Evolutionary conservation across 352 stramenopile genomes (phyloP), one percentile per base, ranked within the genome.

Genomic region (Globisporangium middletonii): DNA sequence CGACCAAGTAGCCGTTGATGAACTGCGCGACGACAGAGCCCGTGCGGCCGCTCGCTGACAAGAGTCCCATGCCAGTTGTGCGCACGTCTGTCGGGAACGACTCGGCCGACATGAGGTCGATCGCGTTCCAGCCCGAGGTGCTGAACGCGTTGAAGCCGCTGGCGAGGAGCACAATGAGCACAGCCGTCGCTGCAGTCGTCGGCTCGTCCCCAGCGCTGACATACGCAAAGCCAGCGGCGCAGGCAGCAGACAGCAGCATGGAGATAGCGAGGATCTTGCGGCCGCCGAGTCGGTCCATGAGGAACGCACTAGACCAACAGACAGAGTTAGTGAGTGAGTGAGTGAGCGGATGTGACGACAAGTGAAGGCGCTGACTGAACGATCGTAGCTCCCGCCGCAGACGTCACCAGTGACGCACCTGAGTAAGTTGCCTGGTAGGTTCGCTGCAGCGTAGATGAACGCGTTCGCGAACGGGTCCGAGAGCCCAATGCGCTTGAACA

Each of bases 131-230:
- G 8, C 80, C 82, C 0, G 80, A 73, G 27, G 92, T 95, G n/a
- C 77, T 93, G 60, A 95, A 95, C 18, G 86, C 87, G 64, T 98
- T 96, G 79, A 97, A 97, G 16, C 79, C 64, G 60, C 88, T 96
- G 13, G 89, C 85, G 28, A 88, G 73, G 0, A 82, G 16, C 13
- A 98, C 82, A 59, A 97, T 94, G 61, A 60, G 50, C 53, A 75
- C 66, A 0, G 67, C 59, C 9, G 72, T 69, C 1, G 69, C 56
- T 2, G 57, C 19, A 28, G 41, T 49, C 3, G 30, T 45, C n/a
- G 50, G 48, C 35, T 69, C 56, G 28, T 67, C 60, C 2, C 57
- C 60, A 9, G 70, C 68, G 56, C 67, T 89, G 13, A 82, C 79
- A 53, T 92, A 79, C 0, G 86, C 83, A 63, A 96, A 96, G 8